Evolutionary conservation across 2,329 filamentous ascomycete species (phyloP).

Genomic region (Aspergillus arachidicola): DNA sequence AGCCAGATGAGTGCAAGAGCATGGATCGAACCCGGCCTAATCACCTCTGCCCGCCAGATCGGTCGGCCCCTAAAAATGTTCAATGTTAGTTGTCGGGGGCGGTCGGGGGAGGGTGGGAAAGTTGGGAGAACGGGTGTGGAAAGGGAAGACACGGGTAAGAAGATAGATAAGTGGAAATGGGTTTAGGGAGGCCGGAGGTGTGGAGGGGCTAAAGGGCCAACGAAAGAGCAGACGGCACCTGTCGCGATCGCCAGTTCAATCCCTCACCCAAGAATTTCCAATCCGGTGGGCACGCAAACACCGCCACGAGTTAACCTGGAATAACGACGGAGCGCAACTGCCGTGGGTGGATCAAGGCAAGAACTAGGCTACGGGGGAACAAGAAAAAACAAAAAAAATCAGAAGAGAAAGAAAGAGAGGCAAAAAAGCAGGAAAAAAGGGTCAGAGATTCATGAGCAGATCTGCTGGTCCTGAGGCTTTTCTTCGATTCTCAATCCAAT

Average conservation of each 20-base stretch:
- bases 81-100: conserved; percentile 13
- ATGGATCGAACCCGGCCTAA: conserved; percentile 35
- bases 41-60: conserved; percentile 29
- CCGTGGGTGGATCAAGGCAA: conserved; percentile 28
- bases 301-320: neutral
- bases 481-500: conserved; percentile 9
- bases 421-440: conserved; percentile 7
- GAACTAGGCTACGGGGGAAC: conserved; percentile 25
- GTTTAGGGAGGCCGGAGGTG: conserved; percentile 29
- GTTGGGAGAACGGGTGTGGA: conserved; percentile 16
- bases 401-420: conserved; percentile 12
- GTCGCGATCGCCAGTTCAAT: conserved; percentile 26
- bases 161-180: conserved; percentile 11
- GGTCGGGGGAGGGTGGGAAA: conserved; percentile 1
- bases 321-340: conserved; percentile 21
- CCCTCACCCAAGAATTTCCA: conserved; percentile 7
- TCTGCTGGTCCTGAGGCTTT: conserved; percentile 17
- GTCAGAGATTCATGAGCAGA: conserved; percentile 9
- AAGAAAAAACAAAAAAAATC: conserved; percentile 26
- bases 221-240: conserved; percentile 22
- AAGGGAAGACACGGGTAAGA: conserved; percentile 5
- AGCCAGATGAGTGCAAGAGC: conserved; percentile 32
- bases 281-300: neutral
- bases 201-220: conserved; percentile 38
- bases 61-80: conserved; percentile 22